A percentile compares a stretch with the other conserved stretches of the same genome.
phyloP scores from a whole-genome alignment of 257 asterid genomes.

The Anisodus acutangulus region DNA sequence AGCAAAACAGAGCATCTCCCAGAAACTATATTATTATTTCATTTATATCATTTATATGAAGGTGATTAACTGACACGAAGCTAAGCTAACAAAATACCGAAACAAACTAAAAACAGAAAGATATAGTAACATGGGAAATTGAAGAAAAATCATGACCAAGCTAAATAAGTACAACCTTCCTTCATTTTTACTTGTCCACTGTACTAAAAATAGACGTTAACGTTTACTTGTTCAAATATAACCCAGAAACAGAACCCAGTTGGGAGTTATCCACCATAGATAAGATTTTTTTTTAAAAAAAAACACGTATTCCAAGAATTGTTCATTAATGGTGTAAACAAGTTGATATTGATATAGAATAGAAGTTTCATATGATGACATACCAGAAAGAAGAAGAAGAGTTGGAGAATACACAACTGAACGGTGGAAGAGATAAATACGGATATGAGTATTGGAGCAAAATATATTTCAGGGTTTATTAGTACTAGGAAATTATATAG shows the following conservation, averaged over 20 bases:
- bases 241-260: not conserved
- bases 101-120: not conserved
- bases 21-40: not conserved
- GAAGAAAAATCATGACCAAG: not conserved
- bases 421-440: not conserved
- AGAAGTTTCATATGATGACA: not conserved
- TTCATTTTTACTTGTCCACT: too few species aligned
- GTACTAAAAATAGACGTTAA: too few species aligned
- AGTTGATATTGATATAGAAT: not conserved
- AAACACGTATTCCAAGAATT: not conserved
- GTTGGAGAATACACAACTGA: not conserved
- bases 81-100: not conserved
- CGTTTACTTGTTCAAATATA: too few species aligned
- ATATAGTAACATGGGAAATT: not conserved
- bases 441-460: not conserved
- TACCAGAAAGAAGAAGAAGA: conserved; percentile 27
- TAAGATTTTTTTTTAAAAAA: not conserved
- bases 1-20: not conserved
- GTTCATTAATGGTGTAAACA: not conserved
- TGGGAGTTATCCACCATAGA: not conserved
- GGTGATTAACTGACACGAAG: not conserved
- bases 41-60: not conserved
- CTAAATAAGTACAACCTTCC: not conserved
- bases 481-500: not conserved
- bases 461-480: conserved; percentile 10